These are phyloP conservation scores for Globisporangium cylindrosporum DNA, from an alignment of 352 stramenopile genomes.

Conservation along the genomic window DNA sequence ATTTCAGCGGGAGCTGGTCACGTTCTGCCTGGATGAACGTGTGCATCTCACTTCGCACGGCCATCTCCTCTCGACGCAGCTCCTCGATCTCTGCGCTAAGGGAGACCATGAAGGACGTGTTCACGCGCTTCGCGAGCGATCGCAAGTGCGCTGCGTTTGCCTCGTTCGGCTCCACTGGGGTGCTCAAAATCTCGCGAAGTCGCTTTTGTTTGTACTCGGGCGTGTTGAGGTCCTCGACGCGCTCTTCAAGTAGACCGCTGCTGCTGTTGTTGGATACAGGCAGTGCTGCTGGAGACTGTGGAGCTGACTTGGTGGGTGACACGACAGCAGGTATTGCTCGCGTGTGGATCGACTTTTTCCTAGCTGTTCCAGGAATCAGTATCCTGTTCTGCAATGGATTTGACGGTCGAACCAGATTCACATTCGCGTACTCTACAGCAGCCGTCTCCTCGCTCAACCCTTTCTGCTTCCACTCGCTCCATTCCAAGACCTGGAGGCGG, in stretches of 20 bases:
- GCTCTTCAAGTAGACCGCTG: background rate
- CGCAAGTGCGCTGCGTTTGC: conserved; percentile 38
- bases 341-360: background rate
- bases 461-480: conserved; percentile 39
- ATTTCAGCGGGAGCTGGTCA: conserved; percentile 68
- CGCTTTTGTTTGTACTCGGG: conserved; percentile 55
- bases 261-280: background rate
- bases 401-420: background rate
- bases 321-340: background rate
- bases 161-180: conserved; percentile 54
- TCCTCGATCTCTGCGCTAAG: conserved; percentile 41
- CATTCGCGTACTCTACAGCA: background rate
- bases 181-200: conserved; percentile 59
- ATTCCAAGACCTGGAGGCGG: conserved; percentile 34
- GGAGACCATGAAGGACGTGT: conserved; percentile 46
- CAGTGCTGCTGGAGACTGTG: background rate
- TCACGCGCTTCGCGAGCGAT: conserved; percentile 39
- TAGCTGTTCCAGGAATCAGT: background rate
- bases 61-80: conserved; percentile 36
- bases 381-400: background rate
- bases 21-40: conserved; percentile 54
- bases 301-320: background rate
- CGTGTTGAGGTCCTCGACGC: conserved; percentile 33
- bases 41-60: conserved; percentile 38
- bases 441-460: conserved; percentile 16